These are phyloP conservation scores for Leucocoprinus sp. DNA, from an alignment of 768 basidiomycete genomes.

Conservation along the genomic window DNA sequence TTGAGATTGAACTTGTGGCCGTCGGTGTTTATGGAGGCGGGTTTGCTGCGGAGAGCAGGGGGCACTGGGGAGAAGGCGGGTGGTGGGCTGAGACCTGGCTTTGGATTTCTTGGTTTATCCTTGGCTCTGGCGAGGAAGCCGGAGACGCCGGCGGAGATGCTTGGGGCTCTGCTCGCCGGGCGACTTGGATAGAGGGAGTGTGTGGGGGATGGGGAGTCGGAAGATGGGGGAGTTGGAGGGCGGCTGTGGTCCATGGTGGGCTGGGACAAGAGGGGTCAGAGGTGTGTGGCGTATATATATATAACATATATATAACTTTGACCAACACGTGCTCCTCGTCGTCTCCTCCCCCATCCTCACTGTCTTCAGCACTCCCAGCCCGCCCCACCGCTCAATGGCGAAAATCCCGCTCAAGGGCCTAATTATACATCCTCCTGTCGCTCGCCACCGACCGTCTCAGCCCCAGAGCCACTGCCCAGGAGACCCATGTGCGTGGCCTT, in stretches of 20 bases:
- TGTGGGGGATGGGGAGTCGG: no score
- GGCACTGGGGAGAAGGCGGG: conserved; percentile 16
- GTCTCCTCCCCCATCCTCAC: no score
- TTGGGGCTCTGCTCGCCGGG: conserved; percentile 17
- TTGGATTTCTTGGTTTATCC: no score
- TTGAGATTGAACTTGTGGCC: conserved; percentile 79
- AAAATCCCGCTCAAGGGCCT: conserved; percentile 11
- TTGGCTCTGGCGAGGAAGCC: conserved; percentile 13
- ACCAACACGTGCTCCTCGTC: conserved; percentile 14
- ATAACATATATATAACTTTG: no score
- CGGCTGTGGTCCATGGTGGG: conserved; percentile 16
- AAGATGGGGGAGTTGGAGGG: no score
- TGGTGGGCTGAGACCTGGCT: conserved; percentile 19
- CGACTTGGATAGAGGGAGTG: conserved; percentile 41
- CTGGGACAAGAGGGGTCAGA: conserved; percentile 14
- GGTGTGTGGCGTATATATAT: conserved; percentile 22
- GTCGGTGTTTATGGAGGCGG: conserved; percentile 42
- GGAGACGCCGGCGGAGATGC: not conserved
- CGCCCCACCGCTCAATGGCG: conserved; percentile 5
- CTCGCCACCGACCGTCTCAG: no score
- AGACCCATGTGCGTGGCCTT: no score
- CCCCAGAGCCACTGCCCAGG: no score
- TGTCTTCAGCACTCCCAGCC: not conserved
- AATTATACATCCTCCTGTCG: not conserved
- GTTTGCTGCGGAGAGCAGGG: conserved; percentile 26